These are phyloP conservation scores for Mortierella sp. DNA, from an alignment of 371 early-diverging fungal genomes.

Conservation along the genomic window DNA sequence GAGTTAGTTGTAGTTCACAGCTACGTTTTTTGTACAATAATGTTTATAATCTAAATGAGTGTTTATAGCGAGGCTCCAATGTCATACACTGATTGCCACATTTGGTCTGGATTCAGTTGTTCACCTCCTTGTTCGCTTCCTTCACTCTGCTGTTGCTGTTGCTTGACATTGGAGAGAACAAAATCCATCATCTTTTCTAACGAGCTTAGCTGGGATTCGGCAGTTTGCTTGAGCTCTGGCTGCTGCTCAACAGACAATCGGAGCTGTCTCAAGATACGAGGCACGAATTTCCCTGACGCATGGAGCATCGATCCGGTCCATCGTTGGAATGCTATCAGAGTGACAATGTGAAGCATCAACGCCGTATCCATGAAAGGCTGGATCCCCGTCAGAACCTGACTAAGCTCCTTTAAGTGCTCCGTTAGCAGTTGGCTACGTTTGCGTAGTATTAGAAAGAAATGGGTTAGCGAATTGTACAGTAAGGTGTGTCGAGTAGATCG, in stretches of 20 bases:
- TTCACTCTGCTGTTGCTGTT: constrained; percentile 11
- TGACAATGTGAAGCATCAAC: constrained; percentile 45
- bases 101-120: constrained; percentile 2
- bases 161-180: constrained; percentile 32
- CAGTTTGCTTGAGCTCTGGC: not conserved
- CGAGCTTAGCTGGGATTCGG: constrained; percentile 12
- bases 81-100: constrained; percentile 25
- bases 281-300: constrained; percentile 56
- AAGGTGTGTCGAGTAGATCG: too few relatives aligned
- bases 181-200: constrained; percentile 34
- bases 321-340: constrained; percentile 41
- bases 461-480: not conserved
- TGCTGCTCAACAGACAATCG: constrained; percentile 12
- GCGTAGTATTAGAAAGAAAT: not conserved
- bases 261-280: constrained; percentile 45
- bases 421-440: not conserved
- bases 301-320: constrained; percentile 54
- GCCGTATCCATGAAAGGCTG: constrained; percentile 29
- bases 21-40: not conserved
- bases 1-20: not conserved
- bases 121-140: constrained; percentile 10
- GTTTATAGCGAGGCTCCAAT: constrained; percentile 18
- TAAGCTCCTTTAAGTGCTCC: constrained; percentile 33
- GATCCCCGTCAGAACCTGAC: constrained; percentile 12
- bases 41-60: not conserved